Evolutionary conservation across 202 grass and related monocot species (phyloP).

Genomic region (Carex sylvatica): DNA sequence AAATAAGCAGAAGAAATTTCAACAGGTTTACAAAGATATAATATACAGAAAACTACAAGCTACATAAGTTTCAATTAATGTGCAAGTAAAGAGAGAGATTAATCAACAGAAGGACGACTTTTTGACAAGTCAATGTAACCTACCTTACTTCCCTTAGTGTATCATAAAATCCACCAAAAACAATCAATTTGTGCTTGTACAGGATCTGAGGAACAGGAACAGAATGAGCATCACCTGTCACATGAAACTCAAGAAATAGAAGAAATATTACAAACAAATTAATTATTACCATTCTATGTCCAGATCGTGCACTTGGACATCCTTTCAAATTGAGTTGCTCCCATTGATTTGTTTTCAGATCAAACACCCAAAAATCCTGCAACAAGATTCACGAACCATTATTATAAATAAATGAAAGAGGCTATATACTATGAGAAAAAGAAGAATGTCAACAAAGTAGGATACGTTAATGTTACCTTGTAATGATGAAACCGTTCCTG

Average conservation of each 20-base stretch:
- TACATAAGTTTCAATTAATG: constrained; percentile 1
- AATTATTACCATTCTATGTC: constrained; percentile 76
- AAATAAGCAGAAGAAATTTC: not conserved
- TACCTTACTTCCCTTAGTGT: constrained; percentile 97
- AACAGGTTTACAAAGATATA: not conserved
- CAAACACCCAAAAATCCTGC: constrained; percentile 89
- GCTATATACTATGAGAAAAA: constrained; percentile 8
- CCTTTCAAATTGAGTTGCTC: constrained; percentile 86
- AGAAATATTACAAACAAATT: constrained; percentile 16
- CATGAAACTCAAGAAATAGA: not conserved
- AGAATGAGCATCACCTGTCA: constrained; percentile 10
- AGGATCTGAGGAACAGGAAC: constrained; percentile 63
- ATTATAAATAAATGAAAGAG: not conserved
- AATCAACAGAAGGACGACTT: constrained; percentile 13
- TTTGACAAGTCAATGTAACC: constrained; percentile 22
- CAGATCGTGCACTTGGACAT: constrained; percentile 92
- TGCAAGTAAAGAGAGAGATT: not conserved
- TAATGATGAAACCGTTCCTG: constrained; percentile 99
- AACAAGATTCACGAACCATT: constrained; percentile 25
- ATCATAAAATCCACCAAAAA: constrained; percentile 98
- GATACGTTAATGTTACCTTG: constrained; percentile 50
- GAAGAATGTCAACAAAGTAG: not conserved
- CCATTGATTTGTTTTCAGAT: constrained; percentile 99
- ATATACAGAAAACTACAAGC: not conserved
- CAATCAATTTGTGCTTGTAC: constrained; percentile 94